Evolutionary conservation across 352 stramenopile species (phyloP).

Genomic region (Phytophthora pistaciae): DNA sequence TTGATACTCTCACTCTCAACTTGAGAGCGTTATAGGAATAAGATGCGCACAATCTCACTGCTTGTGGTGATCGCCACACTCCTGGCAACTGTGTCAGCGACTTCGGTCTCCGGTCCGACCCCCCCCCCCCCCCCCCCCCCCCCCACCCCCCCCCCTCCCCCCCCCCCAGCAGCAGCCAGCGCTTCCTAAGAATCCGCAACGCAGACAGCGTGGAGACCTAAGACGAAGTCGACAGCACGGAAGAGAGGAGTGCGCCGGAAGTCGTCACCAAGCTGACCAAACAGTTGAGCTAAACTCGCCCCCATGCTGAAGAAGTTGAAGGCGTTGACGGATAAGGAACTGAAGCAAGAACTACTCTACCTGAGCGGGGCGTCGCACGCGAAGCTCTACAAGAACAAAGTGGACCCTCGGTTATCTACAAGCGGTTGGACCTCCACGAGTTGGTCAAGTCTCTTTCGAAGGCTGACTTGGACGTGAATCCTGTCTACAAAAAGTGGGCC

Average conservation of each 20-base stretch:
- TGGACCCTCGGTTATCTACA: neutral
- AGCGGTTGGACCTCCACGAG: neutral
- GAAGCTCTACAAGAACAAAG: conserved; percentile 14
- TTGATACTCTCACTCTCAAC: too few relatives aligned
- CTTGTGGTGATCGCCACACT: neutral
- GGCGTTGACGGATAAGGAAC: neutral
- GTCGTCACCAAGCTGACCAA: neutral
- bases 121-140: too few relatives aligned
- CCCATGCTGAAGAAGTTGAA: neutral
- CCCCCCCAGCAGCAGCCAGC: too few relatives aligned
- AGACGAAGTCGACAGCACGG: too few relatives aligned
- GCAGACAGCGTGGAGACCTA: too few relatives aligned
- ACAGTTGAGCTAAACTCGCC: neutral
- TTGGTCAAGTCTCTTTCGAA: neutral
- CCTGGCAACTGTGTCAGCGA: too few relatives aligned
- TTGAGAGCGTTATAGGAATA: neutral
- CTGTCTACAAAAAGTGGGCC: neutral
- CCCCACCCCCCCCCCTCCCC: too few relatives aligned
- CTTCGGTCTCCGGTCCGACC: too few relatives aligned
- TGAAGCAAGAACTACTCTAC: neutral
- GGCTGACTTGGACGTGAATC: neutral
- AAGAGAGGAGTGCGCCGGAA: neutral
- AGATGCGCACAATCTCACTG: neutral
- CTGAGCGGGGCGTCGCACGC: neutral
- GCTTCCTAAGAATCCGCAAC: too few relatives aligned